Evolutionary conservation across 1,139 yeast genomes (phyloP).

Genomic region (Magnusiomyces paraingens): DNA sequence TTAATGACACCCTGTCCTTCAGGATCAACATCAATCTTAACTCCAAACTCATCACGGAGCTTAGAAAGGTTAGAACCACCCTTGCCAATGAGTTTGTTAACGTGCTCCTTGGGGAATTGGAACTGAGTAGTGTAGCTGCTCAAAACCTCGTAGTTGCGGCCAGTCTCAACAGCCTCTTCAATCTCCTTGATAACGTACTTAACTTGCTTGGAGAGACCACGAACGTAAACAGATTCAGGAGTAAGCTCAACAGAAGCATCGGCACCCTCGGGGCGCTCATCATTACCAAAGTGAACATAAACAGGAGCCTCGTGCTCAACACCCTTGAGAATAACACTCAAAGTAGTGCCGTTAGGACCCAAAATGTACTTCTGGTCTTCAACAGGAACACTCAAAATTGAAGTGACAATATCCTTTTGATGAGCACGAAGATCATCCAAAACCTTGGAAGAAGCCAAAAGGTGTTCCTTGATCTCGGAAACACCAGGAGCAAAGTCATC

Average conservation of each 20-base stretch:
- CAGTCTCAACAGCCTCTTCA: conserved; percentile 51
- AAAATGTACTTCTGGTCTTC: conserved; percentile 52
- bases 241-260: conserved; percentile 37
- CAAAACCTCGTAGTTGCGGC: conserved; percentile 54
- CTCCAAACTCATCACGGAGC: conserved; percentile 72
- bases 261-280: conserved; percentile 17
- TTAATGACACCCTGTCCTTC: conserved; percentile 54
- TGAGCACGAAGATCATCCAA: conserved; percentile 54
- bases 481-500: conserved; percentile 44
- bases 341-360: conserved; percentile 45
- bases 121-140: conserved; percentile 51
- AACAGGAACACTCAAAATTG: conserved; percentile 44
- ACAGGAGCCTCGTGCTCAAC: conserved; percentile 26
- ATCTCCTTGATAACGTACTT: conserved; percentile 48
- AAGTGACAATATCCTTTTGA: conserved; percentile 49
- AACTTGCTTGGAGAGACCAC: conserved; percentile 59
- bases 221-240: conserved; percentile 49
- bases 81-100: conserved; percentile 84
- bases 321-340: conserved; percentile 43
- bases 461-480: conserved; percentile 30
- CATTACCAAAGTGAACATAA: conserved; percentile 24
- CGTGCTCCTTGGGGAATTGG: conserved; percentile 57
- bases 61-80: conserved; percentile 69
- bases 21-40: conserved; percentile 63
- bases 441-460: conserved; percentile 43